Conservation (phyloP, 2,329 filamentous ascomycete genomes). For the Fusarium papillatum region DNA sequence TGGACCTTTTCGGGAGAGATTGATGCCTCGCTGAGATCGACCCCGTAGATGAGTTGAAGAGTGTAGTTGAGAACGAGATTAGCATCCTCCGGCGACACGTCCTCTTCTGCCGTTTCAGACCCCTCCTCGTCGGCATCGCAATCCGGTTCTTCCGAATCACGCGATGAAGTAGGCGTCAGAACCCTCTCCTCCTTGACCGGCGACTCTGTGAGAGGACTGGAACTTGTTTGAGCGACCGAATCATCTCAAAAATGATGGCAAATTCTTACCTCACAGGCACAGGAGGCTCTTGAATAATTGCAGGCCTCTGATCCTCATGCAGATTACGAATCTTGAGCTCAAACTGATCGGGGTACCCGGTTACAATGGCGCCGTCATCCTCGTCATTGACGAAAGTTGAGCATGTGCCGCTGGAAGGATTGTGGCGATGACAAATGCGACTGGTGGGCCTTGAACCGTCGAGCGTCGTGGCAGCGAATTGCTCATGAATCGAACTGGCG, state of each 20-base stretch:
- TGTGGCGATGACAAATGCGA: constrained; percentile 49
- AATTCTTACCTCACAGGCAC: constrained; percentile 27
- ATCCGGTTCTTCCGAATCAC: not conserved
- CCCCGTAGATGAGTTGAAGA: constrained; percentile 53
- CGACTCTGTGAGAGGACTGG: constrained; percentile 34
- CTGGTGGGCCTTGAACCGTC: constrained; percentile 43
- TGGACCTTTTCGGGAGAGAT: constrained; percentile 46
- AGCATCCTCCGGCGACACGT: constrained; percentile 50
- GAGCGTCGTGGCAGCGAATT: constrained; percentile 44
- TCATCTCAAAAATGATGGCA: not conserved
- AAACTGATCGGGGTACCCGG: constrained; percentile 43
- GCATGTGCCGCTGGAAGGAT: constrained; percentile 51
- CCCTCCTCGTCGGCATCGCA: constrained; percentile 33
- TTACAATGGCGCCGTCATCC: constrained; percentile 45
- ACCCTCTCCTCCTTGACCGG: constrained; percentile 37
- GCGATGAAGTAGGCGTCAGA: constrained; percentile 34
- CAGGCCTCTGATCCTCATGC: constrained; percentile 15
- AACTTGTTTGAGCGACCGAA: constrained; percentile 7
- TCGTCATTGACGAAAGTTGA: constrained; percentile 56
- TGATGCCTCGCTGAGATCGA: constrained; percentile 51
- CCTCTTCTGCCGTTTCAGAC: constrained; percentile 42
- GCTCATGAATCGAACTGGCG: constrained; percentile 50
- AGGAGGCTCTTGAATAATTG: constrained; percentile 15
- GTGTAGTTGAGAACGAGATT: constrained; percentile 52
- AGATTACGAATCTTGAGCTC: constrained; percentile 41